Percentiles rank a stretch among this genome's conserved stretches.
Evolutionary conservation across 768 basidiomycete species (phyloP).

Genomic region (Boletus vinaceobasis): DNA sequence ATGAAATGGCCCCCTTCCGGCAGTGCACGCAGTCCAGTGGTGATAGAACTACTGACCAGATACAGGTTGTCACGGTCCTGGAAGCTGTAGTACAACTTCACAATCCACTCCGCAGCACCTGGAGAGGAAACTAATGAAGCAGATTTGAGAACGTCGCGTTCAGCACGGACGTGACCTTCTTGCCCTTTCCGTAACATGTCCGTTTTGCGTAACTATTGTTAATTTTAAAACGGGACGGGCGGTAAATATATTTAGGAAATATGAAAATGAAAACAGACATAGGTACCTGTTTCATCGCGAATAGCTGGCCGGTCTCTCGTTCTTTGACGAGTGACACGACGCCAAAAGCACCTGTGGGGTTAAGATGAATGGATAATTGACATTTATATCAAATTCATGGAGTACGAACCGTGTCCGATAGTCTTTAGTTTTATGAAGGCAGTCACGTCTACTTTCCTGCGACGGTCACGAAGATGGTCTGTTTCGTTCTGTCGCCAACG

Average conservation of each 20-base stretch:
- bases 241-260: slow-evolving; percentile 25
- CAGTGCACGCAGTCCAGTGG: slow-evolving; percentile 22
- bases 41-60: slow-evolving; percentile 60
- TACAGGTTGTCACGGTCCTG: slow-evolving; percentile 95
- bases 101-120: slow-evolving; percentile 87
- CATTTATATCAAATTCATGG: slow-evolving; percentile 24
- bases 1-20: slow-evolving; percentile 28
- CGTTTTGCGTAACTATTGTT: slow-evolving; percentile 67
- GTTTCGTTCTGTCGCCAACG: slow-evolving; percentile 89
- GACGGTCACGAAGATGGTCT: slow-evolving; percentile 79
- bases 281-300: slow-evolving; percentile 93
- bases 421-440: slow-evolving; percentile 89
- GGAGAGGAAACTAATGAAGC: slow-evolving; percentile 78
- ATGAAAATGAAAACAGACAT: slow-evolving; percentile 25
- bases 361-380: slow-evolving; percentile 27
- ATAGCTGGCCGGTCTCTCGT: slow-evolving; percentile 71
- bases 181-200: slow-evolving; percentile 97
- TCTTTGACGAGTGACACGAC: slow-evolving; percentile 93
- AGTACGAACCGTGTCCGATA: slow-evolving; percentile 79
- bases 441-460: slow-evolving; percentile 78
- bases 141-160: slow-evolving; percentile 89
- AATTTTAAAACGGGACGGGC: slow-evolving; percentile 24
- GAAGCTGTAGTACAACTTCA: slow-evolving; percentile 88
- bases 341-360: slow-evolving; percentile 80
- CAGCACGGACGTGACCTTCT: slow-evolving; percentile 95